phyloP scores from a whole-genome alignment of 2,329 filamentous ascomycete genomes.

The Alternaria gansuensis region DNA sequence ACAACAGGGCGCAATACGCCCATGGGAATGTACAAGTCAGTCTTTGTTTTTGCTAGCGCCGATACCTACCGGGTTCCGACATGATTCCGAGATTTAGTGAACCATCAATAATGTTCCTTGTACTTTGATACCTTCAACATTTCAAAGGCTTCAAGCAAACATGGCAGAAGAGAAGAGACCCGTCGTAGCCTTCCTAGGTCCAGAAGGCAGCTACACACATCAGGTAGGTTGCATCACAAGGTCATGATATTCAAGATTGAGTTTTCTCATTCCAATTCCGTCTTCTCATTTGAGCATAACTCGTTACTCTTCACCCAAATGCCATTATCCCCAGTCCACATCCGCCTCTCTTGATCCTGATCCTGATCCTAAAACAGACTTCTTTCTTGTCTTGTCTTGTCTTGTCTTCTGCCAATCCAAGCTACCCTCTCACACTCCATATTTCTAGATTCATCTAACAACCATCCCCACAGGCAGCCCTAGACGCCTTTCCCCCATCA shows the following conservation, averaged over 20 bases:
- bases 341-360: no score
- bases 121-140: not conserved
- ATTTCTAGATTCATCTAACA: not conserved
- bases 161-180: slow-evolving; percentile 31
- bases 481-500: slow-evolving; percentile 58
- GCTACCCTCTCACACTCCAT: not conserved
- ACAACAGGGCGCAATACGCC: slow-evolving; percentile 3
- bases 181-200: slow-evolving; percentile 68
- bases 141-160: not conserved
- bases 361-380: no score
- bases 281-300: not conserved
- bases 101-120: not conserved
- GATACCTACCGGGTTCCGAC: slow-evolving; percentile 25
- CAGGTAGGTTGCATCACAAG: slow-evolving; percentile 60
- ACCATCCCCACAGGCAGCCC: slow-evolving; percentile 59
- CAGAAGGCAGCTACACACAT: slow-evolving; percentile 73
- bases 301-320: not conserved
- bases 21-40: not conserved
- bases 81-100: slow-evolving; percentile 16
- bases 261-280: not conserved
- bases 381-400: not conserved
- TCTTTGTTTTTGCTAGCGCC: slow-evolving; percentile 13
- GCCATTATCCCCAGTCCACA: no score
- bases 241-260: not conserved
- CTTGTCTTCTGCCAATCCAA: not conserved